Evolutionary conservation across 1,284 basidiomycete species (phyloP).

Genomic region (Xerocomus nothofagi): DNA sequence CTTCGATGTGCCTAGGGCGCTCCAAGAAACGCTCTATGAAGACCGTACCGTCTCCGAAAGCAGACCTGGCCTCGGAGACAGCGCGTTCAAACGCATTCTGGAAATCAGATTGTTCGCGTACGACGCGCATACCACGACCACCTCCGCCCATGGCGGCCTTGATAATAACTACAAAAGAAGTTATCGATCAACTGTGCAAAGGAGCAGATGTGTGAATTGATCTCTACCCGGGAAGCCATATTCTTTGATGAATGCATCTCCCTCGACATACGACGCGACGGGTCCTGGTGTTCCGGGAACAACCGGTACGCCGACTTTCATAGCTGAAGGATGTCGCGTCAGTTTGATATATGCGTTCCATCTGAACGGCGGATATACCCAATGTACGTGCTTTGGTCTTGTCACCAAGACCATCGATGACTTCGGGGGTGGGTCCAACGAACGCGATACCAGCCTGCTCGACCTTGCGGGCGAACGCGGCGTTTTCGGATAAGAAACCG

Average conservation of each 20-base stretch:
- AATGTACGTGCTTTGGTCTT: constrained; percentile 96
- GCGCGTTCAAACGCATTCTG: constrained; percentile 90
- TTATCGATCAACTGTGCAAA: neutral
- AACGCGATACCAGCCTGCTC: constrained; percentile 98
- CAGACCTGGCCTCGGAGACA: constrained; percentile 91
- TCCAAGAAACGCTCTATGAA: constrained; percentile 99
- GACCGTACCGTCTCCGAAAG: constrained; percentile 97
- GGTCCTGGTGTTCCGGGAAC: constrained; percentile 98
- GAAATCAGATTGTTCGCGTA: constrained; percentile 90
- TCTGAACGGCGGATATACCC: constrained; percentile 45
- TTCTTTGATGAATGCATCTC: constrained; percentile 88
- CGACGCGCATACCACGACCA: constrained; percentile 98
- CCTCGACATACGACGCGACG: constrained; percentile 82
- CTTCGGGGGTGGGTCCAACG: constrained; percentile 94
- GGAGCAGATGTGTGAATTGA: constrained; percentile 7
- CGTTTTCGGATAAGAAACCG: constrained; percentile 98
- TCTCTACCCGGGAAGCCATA: constrained; percentile 87
- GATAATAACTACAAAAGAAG: constrained; percentile 73
- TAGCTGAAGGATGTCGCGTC: constrained; percentile 49
- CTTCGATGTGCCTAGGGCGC: constrained; percentile 95
- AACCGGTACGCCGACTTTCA: constrained; percentile 89
- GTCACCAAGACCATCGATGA: constrained; percentile 97
- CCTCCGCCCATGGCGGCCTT: constrained; percentile 99
- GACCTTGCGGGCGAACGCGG: constrained; percentile 92
- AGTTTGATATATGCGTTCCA: neutral